These are phyloP conservation scores for Coemansia sp. DNA, from an alignment of 192 early-diverging fungal species.

Conservation along the genomic window DNA sequence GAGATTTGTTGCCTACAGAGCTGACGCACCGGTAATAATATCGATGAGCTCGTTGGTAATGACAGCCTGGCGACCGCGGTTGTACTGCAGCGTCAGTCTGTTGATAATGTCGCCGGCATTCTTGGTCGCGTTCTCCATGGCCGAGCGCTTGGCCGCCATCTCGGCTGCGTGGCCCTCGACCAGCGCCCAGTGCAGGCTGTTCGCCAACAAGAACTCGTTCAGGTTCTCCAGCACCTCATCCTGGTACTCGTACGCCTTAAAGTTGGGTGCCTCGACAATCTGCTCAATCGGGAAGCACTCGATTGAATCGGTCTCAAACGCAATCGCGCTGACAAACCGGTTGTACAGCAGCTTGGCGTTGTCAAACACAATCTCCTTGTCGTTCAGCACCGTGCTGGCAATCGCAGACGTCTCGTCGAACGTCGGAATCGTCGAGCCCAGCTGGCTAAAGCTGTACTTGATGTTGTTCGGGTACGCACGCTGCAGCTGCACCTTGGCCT, in stretches of 20 bases:
- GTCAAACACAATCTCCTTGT: slow-evolving; percentile 61
- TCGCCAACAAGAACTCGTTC: slow-evolving; percentile 92
- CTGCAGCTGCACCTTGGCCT: slow-evolving; percentile 88
- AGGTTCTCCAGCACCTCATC: slow-evolving; percentile 84
- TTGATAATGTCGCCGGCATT: slow-evolving; percentile 98
- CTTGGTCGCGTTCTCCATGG: slow-evolving; percentile 99
- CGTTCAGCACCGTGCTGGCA: slow-evolving; percentile 74
- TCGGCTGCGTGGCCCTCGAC: slow-evolving; percentile 96
- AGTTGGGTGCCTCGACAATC: slow-evolving; percentile 74
- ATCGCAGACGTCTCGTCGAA: slow-evolving; percentile 85
- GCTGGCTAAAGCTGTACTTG: slow-evolving; percentile 84
- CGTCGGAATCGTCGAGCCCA: slow-evolving; percentile 84
- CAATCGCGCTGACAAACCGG: slow-evolving; percentile 90
- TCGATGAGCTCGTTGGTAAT: slow-evolving; percentile 99
- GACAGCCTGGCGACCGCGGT: slow-evolving; percentile 94
- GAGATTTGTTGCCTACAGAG: slow-evolving; percentile 60
- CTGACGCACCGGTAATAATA: slow-evolving; percentile 96
- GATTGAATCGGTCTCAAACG: slow-evolving; percentile 79
- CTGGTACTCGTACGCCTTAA: slow-evolving; percentile 90
- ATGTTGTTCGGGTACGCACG: slow-evolving; percentile 78
- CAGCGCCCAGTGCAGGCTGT: slow-evolving; percentile 92
- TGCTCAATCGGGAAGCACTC: slow-evolving; percentile 59
- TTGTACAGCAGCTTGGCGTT: slow-evolving; percentile 87
- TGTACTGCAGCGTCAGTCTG: slow-evolving; percentile 94
- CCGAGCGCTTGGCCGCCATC: slow-evolving; percentile 93